Base-by-base conservation (phyloP, 1,139 yeast genomes). In the Sugiyamaella novakii region DNA sequence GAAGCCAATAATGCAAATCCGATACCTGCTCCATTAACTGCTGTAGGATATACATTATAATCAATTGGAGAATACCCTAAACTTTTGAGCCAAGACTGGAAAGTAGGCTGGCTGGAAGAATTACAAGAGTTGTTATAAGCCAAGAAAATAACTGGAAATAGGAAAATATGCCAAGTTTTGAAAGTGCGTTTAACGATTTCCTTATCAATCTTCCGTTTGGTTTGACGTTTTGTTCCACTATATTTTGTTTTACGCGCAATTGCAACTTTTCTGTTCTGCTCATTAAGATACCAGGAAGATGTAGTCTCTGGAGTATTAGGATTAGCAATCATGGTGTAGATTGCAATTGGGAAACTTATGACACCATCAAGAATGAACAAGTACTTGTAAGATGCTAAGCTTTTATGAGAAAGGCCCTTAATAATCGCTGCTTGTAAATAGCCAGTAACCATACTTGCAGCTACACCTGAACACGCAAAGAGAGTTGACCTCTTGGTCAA, bases 61-160 rank as follows among this genome's bases (percentile, higher is more conserved):
- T 66, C 59, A 8, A 62, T 61, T 0, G 78, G 67, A 0, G 75
- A 64, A 45, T 75, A 64, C 18, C 70, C 62, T 46, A 77, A 61
- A n/a, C 64, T 66, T 59, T 78, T 78, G 73, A 79, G 76, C 81
- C 81, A 79, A 6, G 75, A 66, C 48, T 77, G 75, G 59, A 79
- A 77, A 0, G 81, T 71, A 1, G 81, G 81, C 56, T 77, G 79
- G 8, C 62, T 27, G 15, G 41, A 61, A 7, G 80, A 78, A 21
- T 72, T 56, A 62, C 78, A 67, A 2, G 76, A 43, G 56, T 77
- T 77, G 60, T 79, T 78, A 63, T 76, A 79, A 24, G 77, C 70
- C 52, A 78, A 67, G 58, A 76, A 78, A n/a, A 77, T 50, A 1
- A 74, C 43, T 1, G 81, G 81, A 59, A 77, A 76, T 2, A 77